Base-by-base conservation (phyloP, 2,329 filamentous ascomycete species). In the Colletotrichum zoysiae region DNA sequence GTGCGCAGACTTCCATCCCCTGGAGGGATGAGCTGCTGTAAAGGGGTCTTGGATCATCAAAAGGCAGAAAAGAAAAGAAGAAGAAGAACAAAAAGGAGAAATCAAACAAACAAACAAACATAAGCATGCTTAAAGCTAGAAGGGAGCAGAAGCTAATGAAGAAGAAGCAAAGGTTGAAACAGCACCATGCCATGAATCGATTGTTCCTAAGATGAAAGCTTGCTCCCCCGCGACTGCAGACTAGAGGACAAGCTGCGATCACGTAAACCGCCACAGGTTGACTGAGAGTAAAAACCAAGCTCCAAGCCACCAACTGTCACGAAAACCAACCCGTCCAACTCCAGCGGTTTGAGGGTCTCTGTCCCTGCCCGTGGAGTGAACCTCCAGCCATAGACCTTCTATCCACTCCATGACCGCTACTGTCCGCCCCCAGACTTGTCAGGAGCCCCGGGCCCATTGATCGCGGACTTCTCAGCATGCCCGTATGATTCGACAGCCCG, bases 1-100 rank as follows among this genome's bases (percentile, higher is more conserved):
- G 83, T n/a, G 82, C 83, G 18, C 83, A 84, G 65, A 75, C 79
- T 55, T 84, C 83, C 50, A 84, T 84, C 71, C 83, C 83, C 1
- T 84, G 83, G 83, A 82, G 79, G 74, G 79, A 84, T 67, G 83
- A 84, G 76, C 75, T 84, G 48, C 51, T 60, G 57, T 72, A 65
- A 20, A 40, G 12, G n/a, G 16, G 30, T 16, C 48, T 26, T 14
- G 16, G n/a, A 9, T 44, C 14, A 33, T 42, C 6, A 30, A 30
- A 30, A 30, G 30, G 30, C 8, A 58, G 35, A 62, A 58, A 65
- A 20, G 23, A n/a, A 56, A 67, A 51, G 35, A 38, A 38, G 35
- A 38, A 38, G 38, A 14, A 40, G 3, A 12, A 12, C 14, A 56
- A 35, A 63, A 65, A 20, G 5, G 38, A 40, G 55, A 65, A 50